These are phyloP conservation scores for Suillus lakei DNA, from an alignment of 768 basidiomycete genomes.

Conservation along the genomic window DNA sequence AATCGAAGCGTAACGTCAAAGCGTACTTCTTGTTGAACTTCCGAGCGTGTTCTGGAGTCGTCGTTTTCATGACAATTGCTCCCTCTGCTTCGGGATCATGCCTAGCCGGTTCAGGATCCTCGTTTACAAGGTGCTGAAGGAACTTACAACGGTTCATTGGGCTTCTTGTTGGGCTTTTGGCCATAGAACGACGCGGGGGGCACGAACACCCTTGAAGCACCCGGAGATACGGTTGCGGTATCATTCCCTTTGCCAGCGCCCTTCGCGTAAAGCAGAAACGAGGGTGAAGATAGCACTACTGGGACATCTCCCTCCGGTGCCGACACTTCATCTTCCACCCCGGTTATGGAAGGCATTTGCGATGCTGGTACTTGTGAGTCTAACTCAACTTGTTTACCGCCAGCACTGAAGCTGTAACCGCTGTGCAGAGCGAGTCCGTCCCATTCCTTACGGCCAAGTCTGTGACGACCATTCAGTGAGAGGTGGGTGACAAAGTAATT, in stretches of 20 bases:
- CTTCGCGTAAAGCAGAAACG: conserved; percentile 10
- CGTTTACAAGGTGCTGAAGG: background rate
- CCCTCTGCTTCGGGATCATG: conserved; percentile 78
- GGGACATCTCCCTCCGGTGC: conserved; percentile 24
- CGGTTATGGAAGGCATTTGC: conserved; percentile 53
- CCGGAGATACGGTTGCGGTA: conserved; percentile 12
- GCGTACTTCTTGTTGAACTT: conserved; percentile 73
- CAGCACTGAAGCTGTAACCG: conserved; percentile 50
- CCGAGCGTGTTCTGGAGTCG: conserved; percentile 66
- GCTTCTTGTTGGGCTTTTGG: conserved; percentile 35
- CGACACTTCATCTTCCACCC: conserved; percentile 32
- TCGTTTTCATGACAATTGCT: conserved; percentile 87
- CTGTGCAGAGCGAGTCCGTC: conserved; percentile 53
- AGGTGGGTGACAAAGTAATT: conserved; percentile 1
- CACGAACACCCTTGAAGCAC: conserved; percentile 41
- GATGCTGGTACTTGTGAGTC: conserved; percentile 54
- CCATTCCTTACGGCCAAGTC: conserved; percentile 66
- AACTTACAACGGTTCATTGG: conserved; percentile 52
- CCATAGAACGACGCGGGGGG: conserved; percentile 69
- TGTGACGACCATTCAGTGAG: conserved; percentile 32
- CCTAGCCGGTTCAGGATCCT: conserved; percentile 39
- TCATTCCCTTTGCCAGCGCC: conserved; percentile 27
- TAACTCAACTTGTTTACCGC: conserved; percentile 66
- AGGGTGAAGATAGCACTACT: conserved; percentile 19
- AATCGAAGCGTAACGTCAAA: conserved; percentile 3